Percentiles rank a stretch among this genome's conserved stretches.
These are phyloP conservation scores for Suhomyces xylopsoci DNA, from an alignment of 805 yeast species.

Conservation along the genomic window DNA sequence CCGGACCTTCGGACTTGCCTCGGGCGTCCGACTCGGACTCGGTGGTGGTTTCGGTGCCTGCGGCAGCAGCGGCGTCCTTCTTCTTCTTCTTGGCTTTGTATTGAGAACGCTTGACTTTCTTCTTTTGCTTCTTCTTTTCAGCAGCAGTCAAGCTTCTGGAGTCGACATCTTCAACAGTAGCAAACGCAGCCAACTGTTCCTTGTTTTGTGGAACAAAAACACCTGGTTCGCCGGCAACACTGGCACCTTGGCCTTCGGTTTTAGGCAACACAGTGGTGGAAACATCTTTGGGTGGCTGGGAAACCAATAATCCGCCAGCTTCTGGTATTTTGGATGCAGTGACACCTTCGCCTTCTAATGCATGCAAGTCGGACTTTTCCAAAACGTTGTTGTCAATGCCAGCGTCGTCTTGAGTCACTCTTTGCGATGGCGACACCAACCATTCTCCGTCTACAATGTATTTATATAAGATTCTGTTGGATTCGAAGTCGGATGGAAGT, in stretches of 20 bases:
- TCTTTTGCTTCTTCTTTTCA: conserved; percentile 41
- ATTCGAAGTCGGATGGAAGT: conserved; percentile 33
- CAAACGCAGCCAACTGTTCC: conserved; percentile 63
- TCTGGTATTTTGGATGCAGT: conserved; percentile 30
- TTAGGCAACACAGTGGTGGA: conserved; percentile 47
- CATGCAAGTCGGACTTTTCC: conserved; percentile 32
- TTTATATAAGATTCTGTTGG: conserved; percentile 47
- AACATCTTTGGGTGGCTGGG: conserved; percentile 5
- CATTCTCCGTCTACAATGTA: conserved; percentile 72
- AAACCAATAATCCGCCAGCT: conserved; percentile 23
- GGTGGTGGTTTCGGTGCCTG: conserved; percentile 9
- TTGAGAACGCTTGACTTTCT: conserved; percentile 43
- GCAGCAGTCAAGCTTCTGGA: conserved; percentile 32
- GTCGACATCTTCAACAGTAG: conserved; percentile 50
- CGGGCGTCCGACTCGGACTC: conserved; percentile 3
- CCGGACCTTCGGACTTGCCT: neutral
- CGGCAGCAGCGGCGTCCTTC: conserved; percentile 18
- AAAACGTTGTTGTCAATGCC: conserved; percentile 55
- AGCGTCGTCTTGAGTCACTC: conserved; percentile 43
- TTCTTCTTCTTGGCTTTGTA: conserved; percentile 44
- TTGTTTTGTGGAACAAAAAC: conserved; percentile 62
- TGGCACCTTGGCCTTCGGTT: conserved; percentile 39
- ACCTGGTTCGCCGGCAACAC: conserved; percentile 69
- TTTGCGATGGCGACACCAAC: conserved; percentile 42
- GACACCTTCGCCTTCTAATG: conserved; percentile 7